Evolutionary conservation across 2,329 filamentous ascomycete species (phyloP), one percentile per base, ranked within the genome.

Genomic region (Ascochyta lentis): DNA sequence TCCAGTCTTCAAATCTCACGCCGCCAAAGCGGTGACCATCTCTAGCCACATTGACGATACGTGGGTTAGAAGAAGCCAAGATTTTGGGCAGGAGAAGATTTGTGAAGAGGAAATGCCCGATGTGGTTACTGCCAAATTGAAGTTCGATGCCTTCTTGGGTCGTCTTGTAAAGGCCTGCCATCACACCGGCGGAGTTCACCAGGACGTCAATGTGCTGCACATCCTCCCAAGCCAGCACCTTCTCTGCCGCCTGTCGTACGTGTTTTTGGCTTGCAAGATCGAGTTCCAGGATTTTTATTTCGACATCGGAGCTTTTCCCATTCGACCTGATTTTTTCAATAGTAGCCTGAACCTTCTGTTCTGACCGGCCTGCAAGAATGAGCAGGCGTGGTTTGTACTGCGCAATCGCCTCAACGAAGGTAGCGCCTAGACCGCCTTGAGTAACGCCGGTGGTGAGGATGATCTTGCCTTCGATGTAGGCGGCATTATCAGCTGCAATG

Each of bases 21-120:
- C 75, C 72, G 2, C 73, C 70, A 1, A 75, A 46, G 1, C 68
- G 68, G 63, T 81, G 77, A 22, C 76, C 77, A 22, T 75, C 61
- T 56, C 78, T 77, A 34, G 70, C 64, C 26, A 81, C 56, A 58
- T 79, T 81, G 27, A 82, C 75, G 35, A 81, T 65, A 4, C 80
- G 72, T 0, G 70, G 66, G 3, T 31, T 59, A 1, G 60, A 51
- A 0, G 76, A 56, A 2, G 60, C 76, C 29, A 76, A 58, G 1
- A 83, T 56, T 27, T 75, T 75, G 0, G 79, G 76, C 39, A 80
- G 64, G n/a, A 83, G 73, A 16, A 82, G 70, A 34, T 78, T 77
- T 0, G 67, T 71, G 45, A 80, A 79, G 24, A 83, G 69, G 60
- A 82, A 82, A 29, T 83, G 79, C 0, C 79, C 78, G 12, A 84